These are phyloP conservation scores for Trifolium subterraneum DNA, from an alignment of 306 rosid species.

Conservation along the genomic window DNA sequence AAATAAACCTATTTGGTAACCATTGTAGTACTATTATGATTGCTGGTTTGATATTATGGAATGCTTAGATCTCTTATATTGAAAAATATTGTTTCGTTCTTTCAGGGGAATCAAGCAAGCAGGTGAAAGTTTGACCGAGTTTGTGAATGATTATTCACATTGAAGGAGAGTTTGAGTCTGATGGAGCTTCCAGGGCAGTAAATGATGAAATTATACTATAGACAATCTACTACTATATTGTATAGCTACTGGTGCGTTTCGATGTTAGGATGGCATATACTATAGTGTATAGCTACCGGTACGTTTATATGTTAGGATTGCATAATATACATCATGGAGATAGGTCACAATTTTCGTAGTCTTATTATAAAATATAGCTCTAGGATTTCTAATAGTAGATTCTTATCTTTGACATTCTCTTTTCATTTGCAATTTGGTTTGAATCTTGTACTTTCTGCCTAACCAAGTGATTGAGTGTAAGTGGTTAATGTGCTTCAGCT, in stretches of 20 bases:
- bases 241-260: conserved; percentile 21
- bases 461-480: background rate
- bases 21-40: conserved; percentile 20
- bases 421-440: background rate
- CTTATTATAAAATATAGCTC: conserved; percentile 17
- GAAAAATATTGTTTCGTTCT: conserved; percentile 35
- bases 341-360: conserved; percentile 1
- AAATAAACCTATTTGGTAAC: background rate
- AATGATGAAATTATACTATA: conserved; percentile 39
- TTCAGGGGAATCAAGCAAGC: conserved; percentile 64
- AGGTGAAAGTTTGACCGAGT: conserved; percentile 52
- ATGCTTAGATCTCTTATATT: conserved; percentile 25
- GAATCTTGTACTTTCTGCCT: background rate
- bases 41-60: conserved; percentile 13
- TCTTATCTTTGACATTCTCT: background rate
- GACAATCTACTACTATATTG: conserved; percentile 17
- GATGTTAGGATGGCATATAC: conserved; percentile 16
- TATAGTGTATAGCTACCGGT: too few species aligned
- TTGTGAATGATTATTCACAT: conserved; percentile 41
- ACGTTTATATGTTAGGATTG: too few species aligned
- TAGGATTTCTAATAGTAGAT: conserved; percentile 9
- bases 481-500: background rate
- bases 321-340: conserved; percentile 9
- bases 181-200: conserved; percentile 36
- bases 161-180: conserved; percentile 38